These are phyloP conservation scores for Fimicolochytrium jonesii DNA, from an alignment of 192 early-diverging fungal genomes.

Conservation along the genomic window DNA sequence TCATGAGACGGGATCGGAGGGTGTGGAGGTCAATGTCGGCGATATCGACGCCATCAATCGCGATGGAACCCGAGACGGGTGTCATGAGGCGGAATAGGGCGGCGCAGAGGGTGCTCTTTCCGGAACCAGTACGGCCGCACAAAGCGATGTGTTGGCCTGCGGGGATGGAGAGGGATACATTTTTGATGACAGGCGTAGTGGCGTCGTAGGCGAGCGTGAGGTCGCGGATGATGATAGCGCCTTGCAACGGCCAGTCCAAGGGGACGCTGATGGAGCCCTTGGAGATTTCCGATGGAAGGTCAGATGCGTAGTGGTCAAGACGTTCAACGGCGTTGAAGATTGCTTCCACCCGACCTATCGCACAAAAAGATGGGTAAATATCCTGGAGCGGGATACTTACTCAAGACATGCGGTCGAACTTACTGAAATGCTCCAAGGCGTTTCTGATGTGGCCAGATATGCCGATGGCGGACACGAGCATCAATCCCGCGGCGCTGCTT, in stretches of 20 bases:
- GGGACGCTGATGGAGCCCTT: conserved; percentile 25
- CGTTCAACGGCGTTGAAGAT: conserved; percentile 53
- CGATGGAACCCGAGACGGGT: conserved; percentile 45
- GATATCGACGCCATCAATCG: conserved; percentile 68
- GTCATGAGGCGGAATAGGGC: conserved; percentile 38
- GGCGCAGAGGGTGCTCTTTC: conserved; percentile 40
- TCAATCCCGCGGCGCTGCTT: background rate
- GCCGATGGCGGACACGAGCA: conserved; percentile 12
- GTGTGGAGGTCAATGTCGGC: conserved; percentile 29
- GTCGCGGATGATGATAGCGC: conserved; percentile 39
- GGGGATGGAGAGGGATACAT: conserved; percentile 35
- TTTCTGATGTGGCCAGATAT: no score
- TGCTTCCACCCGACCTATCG: no score
- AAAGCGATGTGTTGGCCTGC: conserved; percentile 46
- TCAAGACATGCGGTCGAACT: no score
- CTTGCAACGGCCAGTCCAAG: conserved; percentile 39
- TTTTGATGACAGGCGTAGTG: conserved; percentile 38
- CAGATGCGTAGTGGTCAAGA: conserved; percentile 39
- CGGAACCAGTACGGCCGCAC: conserved; percentile 48
- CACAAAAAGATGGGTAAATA: no score
- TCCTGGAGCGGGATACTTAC: no score
- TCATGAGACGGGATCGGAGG: conserved; percentile 26
- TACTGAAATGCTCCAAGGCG: no score
- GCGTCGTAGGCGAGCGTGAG: conserved; percentile 40
- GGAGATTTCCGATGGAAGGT: conserved; percentile 28